Base-by-base conservation (phyloP, 176 grass and related monocot species). In the Pharus latifolius region DNA sequence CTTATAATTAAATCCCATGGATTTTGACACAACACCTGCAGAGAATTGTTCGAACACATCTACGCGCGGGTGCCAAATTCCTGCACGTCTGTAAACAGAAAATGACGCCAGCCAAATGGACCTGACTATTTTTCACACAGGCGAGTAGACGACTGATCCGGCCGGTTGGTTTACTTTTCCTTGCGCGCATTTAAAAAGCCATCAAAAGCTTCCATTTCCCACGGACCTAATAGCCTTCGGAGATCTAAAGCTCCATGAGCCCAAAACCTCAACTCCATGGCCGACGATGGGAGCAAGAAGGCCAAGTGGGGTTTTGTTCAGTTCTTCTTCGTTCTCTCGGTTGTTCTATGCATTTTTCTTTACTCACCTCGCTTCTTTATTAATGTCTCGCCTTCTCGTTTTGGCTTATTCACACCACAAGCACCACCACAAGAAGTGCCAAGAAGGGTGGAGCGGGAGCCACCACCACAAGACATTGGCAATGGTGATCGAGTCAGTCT, bases 321-420 rank as follows among this genome's bases (percentile, higher is more conserved):
- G 0, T 67, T 84, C 65, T 44, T 88, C 63, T 92, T 88, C 51
- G 29, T 82, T 1, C 31, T 92, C 13, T 66, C 72, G 15, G 31
- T 92, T 41, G 41, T 74, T 65, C 43, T 77, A 10, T 84, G 80
- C 72, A 59, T 65, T 24, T 42, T 92, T 42, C 56, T 88, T 47
- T 88, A 78, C 75, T 54, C 77, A 0, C 67, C 80, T 37, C 17
- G 72, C 0, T 67, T 78, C 31, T 52, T 84, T 16, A 30, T 70
- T 12, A 17, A 11, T 54, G 5, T 7, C 16, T 53, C 42, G 25
- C 40, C 42, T 65, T 44, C 28, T 75, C 27, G n/a, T n/a, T n/a
- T n/a, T n/a, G n/a, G n/a, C n/a, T 33, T 56, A 60, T 74, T 83
- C 52, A 0, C 19, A n/a, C 17, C 15, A 4, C 7, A 22, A 10